Evolutionary conservation across 2,329 filamentous ascomycete species (phyloP).

Genomic region (Westerdykella aurantiaca): DNA sequence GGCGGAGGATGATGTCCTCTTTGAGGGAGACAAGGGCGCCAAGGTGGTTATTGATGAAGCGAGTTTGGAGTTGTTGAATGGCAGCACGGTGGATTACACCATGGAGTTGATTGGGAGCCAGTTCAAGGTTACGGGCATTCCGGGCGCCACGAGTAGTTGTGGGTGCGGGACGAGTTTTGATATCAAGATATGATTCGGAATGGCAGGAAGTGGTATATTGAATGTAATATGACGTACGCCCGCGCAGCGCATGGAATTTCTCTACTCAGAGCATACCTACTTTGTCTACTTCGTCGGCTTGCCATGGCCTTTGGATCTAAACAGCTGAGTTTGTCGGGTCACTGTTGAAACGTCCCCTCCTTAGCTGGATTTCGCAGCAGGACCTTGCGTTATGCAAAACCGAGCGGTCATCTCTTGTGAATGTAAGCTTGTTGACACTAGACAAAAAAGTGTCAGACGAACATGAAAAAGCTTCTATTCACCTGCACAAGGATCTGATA

Average conservation of each 20-base stretch:
- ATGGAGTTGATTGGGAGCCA: slow-evolving; percentile 92
- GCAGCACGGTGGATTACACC: slow-evolving; percentile 93
- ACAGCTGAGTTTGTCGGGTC: too few relatives aligned
- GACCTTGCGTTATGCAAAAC: too few relatives aligned
- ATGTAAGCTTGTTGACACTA: neutral
- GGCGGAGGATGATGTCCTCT: slow-evolving; percentile 77
- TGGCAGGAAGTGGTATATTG: too few relatives aligned
- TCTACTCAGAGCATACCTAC: too few relatives aligned
- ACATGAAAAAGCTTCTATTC: neutral
- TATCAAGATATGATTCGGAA: slow-evolving; percentile 53
- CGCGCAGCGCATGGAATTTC: too few relatives aligned
- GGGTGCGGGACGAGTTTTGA: slow-evolving; percentile 98
- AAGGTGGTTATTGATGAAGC: slow-evolving; percentile 85
- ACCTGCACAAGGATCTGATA: too few relatives aligned
- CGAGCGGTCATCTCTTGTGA: too few relatives aligned
- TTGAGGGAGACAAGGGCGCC: slow-evolving; percentile 62
- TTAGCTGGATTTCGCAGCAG: too few relatives aligned
- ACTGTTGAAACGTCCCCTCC: too few relatives aligned
- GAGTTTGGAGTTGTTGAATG: slow-evolving; percentile 81
- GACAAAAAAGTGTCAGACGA: neutral
- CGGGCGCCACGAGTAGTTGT: slow-evolving; percentile 85
- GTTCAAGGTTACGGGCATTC: slow-evolving; percentile 96
- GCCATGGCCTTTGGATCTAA: too few relatives aligned
- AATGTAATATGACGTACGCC: too few relatives aligned
- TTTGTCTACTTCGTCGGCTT: too few relatives aligned